A percentile compares a stretch with the other conserved stretches of the same genome.
phyloP scores from a whole-genome alignment of 352 stramenopile species.

The Phytophthora tentaculata region DNA sequence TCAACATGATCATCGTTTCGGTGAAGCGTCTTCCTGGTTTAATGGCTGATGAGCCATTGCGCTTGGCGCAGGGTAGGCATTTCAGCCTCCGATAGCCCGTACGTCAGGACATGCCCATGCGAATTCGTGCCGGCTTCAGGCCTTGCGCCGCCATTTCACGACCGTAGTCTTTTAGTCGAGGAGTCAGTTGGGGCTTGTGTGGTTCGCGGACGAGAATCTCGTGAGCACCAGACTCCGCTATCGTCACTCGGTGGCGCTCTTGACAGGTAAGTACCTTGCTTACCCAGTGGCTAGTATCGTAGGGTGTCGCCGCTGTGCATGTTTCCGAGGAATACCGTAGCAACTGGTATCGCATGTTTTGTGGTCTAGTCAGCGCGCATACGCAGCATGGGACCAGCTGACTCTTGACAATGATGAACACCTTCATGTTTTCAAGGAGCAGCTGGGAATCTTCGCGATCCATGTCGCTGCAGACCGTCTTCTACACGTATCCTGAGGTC shows the following conservation, averaged over 20 bases:
- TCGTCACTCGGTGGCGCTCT: background rate
- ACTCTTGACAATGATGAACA: background rate
- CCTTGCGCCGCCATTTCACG: background rate
- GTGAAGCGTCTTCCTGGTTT: slow-evolving; percentile 2
- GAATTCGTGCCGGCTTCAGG: background rate
- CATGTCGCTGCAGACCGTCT: background rate
- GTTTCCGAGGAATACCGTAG: slow-evolving; percentile 2
- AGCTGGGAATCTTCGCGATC: background rate
- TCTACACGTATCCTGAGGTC: background rate
- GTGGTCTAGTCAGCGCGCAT: background rate
- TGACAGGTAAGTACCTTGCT: background rate
- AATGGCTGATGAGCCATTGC: background rate
- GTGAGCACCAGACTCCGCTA: background rate
- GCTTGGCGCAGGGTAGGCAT: background rate
- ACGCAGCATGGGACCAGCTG: background rate
- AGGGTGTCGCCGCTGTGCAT: background rate
- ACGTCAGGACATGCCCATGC: background rate
- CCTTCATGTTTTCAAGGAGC: background rate
- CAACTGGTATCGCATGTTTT: background rate
- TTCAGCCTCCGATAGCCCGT: background rate
- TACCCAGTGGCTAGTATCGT: background rate
- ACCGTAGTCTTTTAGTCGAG: background rate
- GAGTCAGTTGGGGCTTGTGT: background rate
- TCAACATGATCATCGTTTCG: background rate
- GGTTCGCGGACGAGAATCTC: background rate